Percentiles rank a stretch among this genome's conserved stretches.
These are phyloP conservation scores for Calonectria hawksworthii DNA, from an alignment of 2,329 filamentous ascomycete species.

Conservation along the genomic window DNA sequence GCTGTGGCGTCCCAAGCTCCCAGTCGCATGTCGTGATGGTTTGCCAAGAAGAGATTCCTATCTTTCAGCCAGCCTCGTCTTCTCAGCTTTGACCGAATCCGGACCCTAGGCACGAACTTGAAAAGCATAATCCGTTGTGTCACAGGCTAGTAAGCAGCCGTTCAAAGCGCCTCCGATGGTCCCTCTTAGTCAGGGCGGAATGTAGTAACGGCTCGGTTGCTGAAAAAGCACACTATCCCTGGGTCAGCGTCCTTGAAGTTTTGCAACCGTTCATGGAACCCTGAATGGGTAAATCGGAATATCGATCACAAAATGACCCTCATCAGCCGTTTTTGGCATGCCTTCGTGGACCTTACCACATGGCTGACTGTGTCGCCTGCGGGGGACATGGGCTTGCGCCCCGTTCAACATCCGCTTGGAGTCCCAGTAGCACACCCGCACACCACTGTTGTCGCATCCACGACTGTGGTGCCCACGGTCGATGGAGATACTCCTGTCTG, in stretches of 20 bases:
- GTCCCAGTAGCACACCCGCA: slow-evolving; percentile 6
- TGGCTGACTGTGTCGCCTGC: slow-evolving; percentile 39
- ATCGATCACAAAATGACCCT: slow-evolving; percentile 30
- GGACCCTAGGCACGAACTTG: neutral
- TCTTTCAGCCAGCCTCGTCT: neutral
- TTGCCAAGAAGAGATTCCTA: no score
- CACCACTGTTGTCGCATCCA: neutral
- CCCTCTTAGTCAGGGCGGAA: neutral
- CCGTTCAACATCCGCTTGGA: slow-evolving; percentile 30
- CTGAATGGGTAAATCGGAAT: neutral
- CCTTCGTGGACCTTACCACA: slow-evolving; percentile 32
- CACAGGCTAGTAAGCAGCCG: neutral
- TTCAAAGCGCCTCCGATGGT: neutral
- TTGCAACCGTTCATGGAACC: neutral
- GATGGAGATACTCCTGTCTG: slow-evolving; percentile 26
- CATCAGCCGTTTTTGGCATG: slow-evolving; percentile 36
- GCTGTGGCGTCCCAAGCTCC: neutral
- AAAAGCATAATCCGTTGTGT: neutral
- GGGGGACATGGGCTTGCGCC: neutral
- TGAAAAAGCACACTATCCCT: neutral
- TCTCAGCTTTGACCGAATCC: neutral
- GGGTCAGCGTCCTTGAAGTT: no score
- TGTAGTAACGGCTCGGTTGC: neutral
- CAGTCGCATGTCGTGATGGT: neutral
- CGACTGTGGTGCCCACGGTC: no score